These are phyloP conservation scores for Cercophora samala DNA, from an alignment of 495 filamentous ascomycete species.

Conservation along the genomic window DNA sequence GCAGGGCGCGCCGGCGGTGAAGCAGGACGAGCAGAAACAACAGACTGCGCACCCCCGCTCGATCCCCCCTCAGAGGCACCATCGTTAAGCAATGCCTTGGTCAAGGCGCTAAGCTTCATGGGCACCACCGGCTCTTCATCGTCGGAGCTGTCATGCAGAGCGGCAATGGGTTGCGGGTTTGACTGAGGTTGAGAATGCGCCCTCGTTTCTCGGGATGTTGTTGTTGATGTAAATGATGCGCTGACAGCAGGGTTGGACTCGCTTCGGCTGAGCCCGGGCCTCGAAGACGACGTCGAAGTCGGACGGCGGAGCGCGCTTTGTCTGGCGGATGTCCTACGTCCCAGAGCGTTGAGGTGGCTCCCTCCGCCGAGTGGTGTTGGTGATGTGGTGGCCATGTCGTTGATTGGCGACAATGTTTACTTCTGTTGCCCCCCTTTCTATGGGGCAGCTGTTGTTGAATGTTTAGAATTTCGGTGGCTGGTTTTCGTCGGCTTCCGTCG, in stretches of 20 bases:
- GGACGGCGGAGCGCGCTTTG: conserved; percentile 40
- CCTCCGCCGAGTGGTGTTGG: conserved; percentile 38
- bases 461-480: neutral
- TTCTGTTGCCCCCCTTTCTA: neutral
- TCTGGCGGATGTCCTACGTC: conserved; percentile 42
- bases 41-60: conserved; percentile 31
- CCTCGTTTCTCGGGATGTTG: conserved; percentile 9
- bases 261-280: conserved; percentile 34
- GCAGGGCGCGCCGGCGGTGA: conserved; percentile 47
- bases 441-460: conserved; percentile 8
- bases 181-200: conserved; percentile 25
- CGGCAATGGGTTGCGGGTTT: conserved; percentile 29
- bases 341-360: conserved; percentile 34
- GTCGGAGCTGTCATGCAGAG: conserved; percentile 65
- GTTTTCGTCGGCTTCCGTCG: neutral
- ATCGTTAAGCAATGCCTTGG: conserved; percentile 70
- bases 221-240: conserved; percentile 9
- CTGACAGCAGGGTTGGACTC: conserved; percentile 36
- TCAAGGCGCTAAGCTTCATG: conserved; percentile 75
- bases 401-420: neutral
- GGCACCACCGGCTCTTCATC: conserved; percentile 65
- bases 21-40: conserved; percentile 49
- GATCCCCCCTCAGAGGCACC: conserved; percentile 39
- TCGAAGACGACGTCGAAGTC: conserved; percentile 31
- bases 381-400: conserved; percentile 37